Evolutionary conservation across 148 eudicot species (phyloP).

Genomic region (Rhododendron henanense): DNA sequence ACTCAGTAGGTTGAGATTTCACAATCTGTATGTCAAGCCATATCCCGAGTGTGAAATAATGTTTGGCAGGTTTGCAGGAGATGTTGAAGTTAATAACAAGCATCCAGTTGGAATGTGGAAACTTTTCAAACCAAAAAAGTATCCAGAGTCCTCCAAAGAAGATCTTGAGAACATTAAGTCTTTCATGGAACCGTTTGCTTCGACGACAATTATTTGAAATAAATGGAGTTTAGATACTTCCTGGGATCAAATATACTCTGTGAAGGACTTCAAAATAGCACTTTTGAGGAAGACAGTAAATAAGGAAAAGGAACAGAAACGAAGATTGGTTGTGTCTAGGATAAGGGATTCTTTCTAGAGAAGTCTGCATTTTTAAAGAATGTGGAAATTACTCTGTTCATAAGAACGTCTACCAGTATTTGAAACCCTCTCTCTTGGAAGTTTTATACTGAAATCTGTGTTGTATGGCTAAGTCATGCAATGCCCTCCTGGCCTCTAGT

Average conservation of each 20-base stretch:
- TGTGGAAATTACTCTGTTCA: background rate
- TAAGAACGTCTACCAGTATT: background rate
- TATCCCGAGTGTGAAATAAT: constrained; percentile 86
- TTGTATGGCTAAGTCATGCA: background rate
- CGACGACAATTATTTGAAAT: background rate
- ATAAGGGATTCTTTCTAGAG: background rate
- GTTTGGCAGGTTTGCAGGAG: constrained; percentile 57
- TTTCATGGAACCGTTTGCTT: constrained; percentile 41
- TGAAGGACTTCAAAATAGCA: background rate
- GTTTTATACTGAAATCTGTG: background rate
- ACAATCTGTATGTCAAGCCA: constrained; percentile 85
- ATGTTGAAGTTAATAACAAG: constrained; percentile 28
- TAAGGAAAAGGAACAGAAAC: background rate
- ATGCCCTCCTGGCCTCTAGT: background rate
- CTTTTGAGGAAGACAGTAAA: background rate
- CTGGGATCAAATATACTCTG: background rate
- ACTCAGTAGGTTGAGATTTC: constrained; percentile 64
- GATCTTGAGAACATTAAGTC: constrained; percentile 50
- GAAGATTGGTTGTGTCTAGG: background rate
- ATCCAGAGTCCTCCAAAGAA: constrained; percentile 33
- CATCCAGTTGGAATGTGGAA: constrained; percentile 84
- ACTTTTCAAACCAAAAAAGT: constrained; percentile 56
- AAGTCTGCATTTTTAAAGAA: background rate
- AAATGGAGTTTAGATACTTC: background rate
- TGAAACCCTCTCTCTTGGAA: background rate